A percentile compares a stretch with the other conserved stretches of the same genome.
Conservation (phyloP, 1,139 yeast genomes). For the Saccharomyces hybrid region DNA sequence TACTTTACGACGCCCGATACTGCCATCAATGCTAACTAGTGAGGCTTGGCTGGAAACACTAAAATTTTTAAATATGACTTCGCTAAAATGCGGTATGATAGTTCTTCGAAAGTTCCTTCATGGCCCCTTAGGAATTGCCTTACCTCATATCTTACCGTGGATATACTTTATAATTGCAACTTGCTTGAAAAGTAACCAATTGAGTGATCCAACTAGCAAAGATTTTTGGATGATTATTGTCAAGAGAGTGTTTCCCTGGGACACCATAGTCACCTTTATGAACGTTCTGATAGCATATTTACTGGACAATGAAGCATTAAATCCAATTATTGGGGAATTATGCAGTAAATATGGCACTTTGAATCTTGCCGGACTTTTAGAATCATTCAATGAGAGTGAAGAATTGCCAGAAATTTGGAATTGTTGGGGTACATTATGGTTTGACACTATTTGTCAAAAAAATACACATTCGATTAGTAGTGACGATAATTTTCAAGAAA, state of each 20-base stretch:
- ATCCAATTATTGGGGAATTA: slow-evolving; percentile 16
- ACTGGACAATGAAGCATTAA: slow-evolving; percentile 19
- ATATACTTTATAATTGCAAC: slow-evolving; percentile 57
- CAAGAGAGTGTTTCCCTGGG: slow-evolving; percentile 58
- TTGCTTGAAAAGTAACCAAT: slow-evolving; percentile 47
- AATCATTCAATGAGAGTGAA: slow-evolving; percentile 48
- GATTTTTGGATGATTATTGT: slow-evolving; percentile 44
- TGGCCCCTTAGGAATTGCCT: slow-evolving; percentile 64
- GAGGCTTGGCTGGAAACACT: slow-evolving; percentile 55
- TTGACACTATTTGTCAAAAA: slow-evolving; percentile 39
- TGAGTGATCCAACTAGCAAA: slow-evolving; percentile 15
- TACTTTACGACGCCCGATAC: slow-evolving; percentile 19
- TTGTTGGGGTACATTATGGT: slow-evolving; percentile 82
- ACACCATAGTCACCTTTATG: slow-evolving; percentile 51
- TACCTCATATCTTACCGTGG: slow-evolving; percentile 68
- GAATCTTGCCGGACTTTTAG: slow-evolving; percentile 32
- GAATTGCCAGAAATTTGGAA: slow-evolving; percentile 70
- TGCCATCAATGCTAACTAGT: slow-evolving; percentile 18
- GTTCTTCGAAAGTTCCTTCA: slow-evolving; percentile 56
- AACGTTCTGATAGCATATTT: slow-evolving; percentile 38
- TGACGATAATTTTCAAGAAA: slow-evolving; percentile 43
- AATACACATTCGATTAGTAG: slow-evolving; percentile 38
- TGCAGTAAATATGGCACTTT: slow-evolving; percentile 18
- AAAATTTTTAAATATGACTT: slow-evolving; percentile 53
- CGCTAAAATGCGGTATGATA: slow-evolving; percentile 56